Conservation (phyloP, 176 grass and related monocot genomes). For the Aegilops sharonensis region DNA sequence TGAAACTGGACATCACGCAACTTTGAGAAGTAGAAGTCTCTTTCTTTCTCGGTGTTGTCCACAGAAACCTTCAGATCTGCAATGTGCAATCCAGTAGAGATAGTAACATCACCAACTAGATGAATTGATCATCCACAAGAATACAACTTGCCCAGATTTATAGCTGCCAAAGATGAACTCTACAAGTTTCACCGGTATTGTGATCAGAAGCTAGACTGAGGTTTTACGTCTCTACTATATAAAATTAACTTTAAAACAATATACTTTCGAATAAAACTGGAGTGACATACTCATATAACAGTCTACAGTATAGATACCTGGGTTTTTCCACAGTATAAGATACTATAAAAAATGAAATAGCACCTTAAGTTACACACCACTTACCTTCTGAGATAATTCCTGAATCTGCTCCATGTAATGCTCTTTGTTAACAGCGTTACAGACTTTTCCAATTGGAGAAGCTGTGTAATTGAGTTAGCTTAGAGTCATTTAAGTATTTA, state of each 20-base stretch:
- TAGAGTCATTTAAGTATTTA: slow-evolving; percentile 17
- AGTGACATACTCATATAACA: neutral
- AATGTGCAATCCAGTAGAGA: slow-evolving; percentile 41
- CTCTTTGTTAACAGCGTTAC: slow-evolving; percentile 30
- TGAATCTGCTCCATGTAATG: slow-evolving; percentile 53
- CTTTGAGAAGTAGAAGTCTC: slow-evolving; percentile 87
- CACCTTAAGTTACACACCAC: neutral
- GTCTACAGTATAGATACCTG: neutral
- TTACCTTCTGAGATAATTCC: slow-evolving; percentile 64
- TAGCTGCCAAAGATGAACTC: neutral
- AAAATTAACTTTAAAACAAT: neutral
- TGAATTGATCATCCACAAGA: slow-evolving; percentile 1
- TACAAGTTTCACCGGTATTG: neutral
- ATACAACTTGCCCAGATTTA: neutral
- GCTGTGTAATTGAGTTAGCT: slow-evolving; percentile 33
- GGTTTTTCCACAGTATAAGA: slow-evolving; percentile 6
- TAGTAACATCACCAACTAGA: slow-evolving; percentile 4
- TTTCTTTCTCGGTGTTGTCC: slow-evolving; percentile 72
- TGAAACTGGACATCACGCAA: slow-evolving; percentile 38
- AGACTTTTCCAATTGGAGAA: slow-evolving; percentile 46
- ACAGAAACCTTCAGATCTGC: slow-evolving; percentile 57
- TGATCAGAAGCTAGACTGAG: neutral
- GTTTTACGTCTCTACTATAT: neutral
- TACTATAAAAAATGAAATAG: neutral
- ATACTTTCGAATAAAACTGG: slow-evolving; percentile 1